Conservation (phyloP, 2,329 filamentous ascomycete genomes). For the Cadophora gregata region DNA sequence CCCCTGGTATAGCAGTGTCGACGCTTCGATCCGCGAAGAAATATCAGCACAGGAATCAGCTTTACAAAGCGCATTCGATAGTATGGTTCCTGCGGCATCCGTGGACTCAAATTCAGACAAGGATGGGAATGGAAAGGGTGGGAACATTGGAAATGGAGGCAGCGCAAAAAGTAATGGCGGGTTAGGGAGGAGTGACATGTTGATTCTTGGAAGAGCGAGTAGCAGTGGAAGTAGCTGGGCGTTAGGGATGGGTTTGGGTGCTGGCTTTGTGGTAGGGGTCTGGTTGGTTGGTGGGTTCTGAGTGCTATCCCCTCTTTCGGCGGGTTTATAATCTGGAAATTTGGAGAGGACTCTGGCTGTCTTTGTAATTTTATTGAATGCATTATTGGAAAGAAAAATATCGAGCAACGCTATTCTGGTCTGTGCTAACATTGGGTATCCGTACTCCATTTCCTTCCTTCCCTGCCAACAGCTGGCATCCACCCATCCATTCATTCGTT, state of each 20-base stretch:
- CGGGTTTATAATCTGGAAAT: no score
- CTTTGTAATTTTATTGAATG: no score
- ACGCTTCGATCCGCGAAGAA: neutral
- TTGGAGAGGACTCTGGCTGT: no score
- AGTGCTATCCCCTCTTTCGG: no score
- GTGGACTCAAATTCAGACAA: neutral
- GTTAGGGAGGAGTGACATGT: no score
- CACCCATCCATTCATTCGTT: neutral
- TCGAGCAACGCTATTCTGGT: neutral
- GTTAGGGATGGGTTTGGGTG: neutral
- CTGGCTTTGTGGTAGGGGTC: neutral
- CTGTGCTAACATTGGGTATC: neutral
- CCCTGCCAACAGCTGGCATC: no score
- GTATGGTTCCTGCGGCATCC: neutral
- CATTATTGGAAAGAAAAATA: neutral
- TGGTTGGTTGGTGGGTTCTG: neutral
- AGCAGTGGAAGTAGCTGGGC: neutral
- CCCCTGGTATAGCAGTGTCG: conserved; percentile 19
- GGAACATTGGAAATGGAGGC: neutral
- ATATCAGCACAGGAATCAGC: conserved; percentile 11
- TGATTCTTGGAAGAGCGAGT: neutral
- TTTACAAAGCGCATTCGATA: conserved; percentile 15
- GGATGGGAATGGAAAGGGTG: neutral
- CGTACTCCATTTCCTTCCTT: neutral
- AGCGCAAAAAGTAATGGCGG: no score